Base-by-base conservation (phyloP, 345 rosid genomes). In the Cardiospermum halicacabum region DNA sequence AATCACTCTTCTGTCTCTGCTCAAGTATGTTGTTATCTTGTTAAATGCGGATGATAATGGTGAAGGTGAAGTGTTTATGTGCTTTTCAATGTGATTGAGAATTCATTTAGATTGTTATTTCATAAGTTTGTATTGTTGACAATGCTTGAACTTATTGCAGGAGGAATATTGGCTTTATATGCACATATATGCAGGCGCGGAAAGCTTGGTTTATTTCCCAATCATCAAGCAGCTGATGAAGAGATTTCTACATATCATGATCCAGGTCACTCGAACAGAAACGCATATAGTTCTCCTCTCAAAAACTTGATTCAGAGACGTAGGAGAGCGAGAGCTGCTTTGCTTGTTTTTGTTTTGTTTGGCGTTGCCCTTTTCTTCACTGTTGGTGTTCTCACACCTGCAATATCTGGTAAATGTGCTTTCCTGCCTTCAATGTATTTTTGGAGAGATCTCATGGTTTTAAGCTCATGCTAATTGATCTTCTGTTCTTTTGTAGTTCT, bases 171-270 rank as follows among this genome's bases (percentile, higher is more conserved):
- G 67, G 85, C 97, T 58, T 67, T 94, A 71, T 94, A 94, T 58
- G 82, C 97, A 32, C 83, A 91, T 59, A 89, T 91, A 58, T 91
- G 96, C 34, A 76, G 97, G 70, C 88, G 87, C 42, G 91, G 87
- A 11, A 91, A 85, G 65, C 72, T 91, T 66, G 74, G 89, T 58
- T 80, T 94, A 85, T 93, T 89, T 74, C 97, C 96, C 9, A 94
- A 91, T 74, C 85, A 85, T 65, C 99, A 94, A 74, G 86, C 91
- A 2, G 91, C 89, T 2, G 99, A 94, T 58, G 97, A 91, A 81
- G 99, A 91, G 77, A 83, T 91, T 67, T 85, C 97, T 13, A 75
- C 84, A 1, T 94, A 91, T 84, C 79, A 84, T 32, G 74, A 72
- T 10, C 77, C 75, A 11, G 80, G 81, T 27, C 72, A 82, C 49